phyloP scores from a whole-genome alignment of 768 basidiomycete species.

The Asterophora lycoperdoides region DNA sequence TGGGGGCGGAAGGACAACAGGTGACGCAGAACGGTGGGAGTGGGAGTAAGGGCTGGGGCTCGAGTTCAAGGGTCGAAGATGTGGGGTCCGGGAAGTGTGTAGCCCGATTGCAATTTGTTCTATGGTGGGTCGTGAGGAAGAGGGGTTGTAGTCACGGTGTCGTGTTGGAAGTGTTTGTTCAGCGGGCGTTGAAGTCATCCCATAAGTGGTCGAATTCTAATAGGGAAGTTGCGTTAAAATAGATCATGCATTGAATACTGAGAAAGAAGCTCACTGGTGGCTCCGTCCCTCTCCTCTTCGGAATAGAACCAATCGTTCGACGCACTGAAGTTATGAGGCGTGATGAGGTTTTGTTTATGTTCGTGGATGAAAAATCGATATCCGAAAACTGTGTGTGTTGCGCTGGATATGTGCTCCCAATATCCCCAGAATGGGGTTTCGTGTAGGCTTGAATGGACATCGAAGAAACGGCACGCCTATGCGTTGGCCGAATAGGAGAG shows the following conservation, averaged over 20 bases:
- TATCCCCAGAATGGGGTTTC: constrained; percentile 1
- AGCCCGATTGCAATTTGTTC: constrained; percentile 81
- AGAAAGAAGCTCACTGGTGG: constrained; percentile 11
- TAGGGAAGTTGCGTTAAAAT: background rate
- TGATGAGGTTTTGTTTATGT: constrained; percentile 18
- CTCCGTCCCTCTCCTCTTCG: constrained; percentile 20
- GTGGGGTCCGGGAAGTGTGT: constrained; percentile 72
- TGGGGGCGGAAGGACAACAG: constrained; percentile 43
- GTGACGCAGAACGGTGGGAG: constrained; percentile 26
- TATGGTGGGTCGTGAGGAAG: constrained; percentile 52
- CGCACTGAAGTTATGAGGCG: constrained; percentile 23
- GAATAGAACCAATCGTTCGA: constrained; percentile 17
- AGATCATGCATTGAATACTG: background rate
- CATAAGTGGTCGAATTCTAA: constrained; percentile 18
- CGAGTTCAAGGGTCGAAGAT: constrained; percentile 45
- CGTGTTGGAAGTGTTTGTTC: constrained; percentile 32
- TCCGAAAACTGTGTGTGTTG: constrained; percentile 3
- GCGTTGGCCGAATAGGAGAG: constrained; percentile 11
- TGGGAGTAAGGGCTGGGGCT: constrained; percentile 29
- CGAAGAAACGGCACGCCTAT: constrained; percentile 13
- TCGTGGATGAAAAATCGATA: constrained; percentile 9
- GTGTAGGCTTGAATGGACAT: constrained; percentile 8
- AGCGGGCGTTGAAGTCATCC: constrained; percentile 41
- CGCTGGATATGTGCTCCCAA: background rate
- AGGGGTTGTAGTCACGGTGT: constrained; percentile 35